A percentile compares a stretch with the other conserved stretches of the same genome.
Conservation (phyloP, 495 filamentous ascomycete species). For the Aspergillus avenaceus region DNA sequence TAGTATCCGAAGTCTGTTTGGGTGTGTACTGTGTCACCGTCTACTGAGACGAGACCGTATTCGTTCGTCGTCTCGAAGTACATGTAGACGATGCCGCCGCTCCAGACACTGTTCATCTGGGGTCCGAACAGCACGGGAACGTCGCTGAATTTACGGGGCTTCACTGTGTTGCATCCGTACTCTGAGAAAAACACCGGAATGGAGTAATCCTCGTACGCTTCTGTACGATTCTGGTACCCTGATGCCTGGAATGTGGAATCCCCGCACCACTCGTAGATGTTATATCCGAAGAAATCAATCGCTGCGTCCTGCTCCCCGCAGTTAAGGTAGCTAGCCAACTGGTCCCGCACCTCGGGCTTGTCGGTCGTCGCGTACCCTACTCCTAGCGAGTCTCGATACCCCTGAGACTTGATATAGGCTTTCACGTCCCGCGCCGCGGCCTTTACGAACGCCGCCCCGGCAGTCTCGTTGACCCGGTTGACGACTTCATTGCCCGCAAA, state of each 20-base stretch:
- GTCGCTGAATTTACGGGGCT: slow-evolving; percentile 76
- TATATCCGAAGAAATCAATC: slow-evolving; percentile 97
- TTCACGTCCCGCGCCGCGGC: slow-evolving; percentile 92
- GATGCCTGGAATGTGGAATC: slow-evolving; percentile 64
- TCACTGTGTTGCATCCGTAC: slow-evolving; percentile 84
- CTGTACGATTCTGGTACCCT: slow-evolving; percentile 69
- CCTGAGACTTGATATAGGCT: slow-evolving; percentile 73
- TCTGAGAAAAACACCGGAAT: slow-evolving; percentile 95
- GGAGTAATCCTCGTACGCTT: slow-evolving; percentile 77
- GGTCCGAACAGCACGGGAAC: slow-evolving; percentile 71
- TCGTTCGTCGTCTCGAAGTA: slow-evolving; percentile 86
- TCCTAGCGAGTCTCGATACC: slow-evolving; percentile 66
- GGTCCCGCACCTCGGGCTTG: slow-evolving; percentile 65
- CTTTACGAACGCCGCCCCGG: slow-evolving; percentile 85
- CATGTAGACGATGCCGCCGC: slow-evolving; percentile 93
- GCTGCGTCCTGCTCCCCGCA: slow-evolving; percentile 61
- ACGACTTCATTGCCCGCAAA: slow-evolving; percentile 95
- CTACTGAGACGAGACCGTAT: slow-evolving; percentile 73
- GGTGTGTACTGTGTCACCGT: slow-evolving; percentile 47
- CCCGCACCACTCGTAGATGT: slow-evolving; percentile 97
- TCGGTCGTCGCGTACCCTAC: slow-evolving; percentile 95
- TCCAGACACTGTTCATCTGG: slow-evolving; percentile 81
- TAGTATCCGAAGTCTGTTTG: slow-evolving; percentile 69
- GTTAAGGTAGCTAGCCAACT: slow-evolving; percentile 86
- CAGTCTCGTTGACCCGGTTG: slow-evolving; percentile 73